phyloP scores from a whole-genome alignment of 2,329 filamentous ascomycete genomes.

The Penicillium sp. region DNA sequence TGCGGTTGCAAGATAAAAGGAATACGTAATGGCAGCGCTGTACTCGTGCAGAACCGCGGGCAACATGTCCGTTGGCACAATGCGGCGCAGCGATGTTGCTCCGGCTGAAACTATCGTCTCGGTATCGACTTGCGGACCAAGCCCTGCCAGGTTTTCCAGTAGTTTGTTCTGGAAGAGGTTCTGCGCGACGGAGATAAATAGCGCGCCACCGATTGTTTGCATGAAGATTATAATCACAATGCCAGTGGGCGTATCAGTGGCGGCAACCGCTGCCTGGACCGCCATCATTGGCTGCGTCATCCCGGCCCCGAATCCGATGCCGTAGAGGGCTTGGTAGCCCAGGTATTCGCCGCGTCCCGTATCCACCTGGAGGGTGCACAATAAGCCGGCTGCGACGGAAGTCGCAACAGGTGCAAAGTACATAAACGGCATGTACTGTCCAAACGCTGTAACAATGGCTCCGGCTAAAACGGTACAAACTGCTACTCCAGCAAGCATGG shows the following conservation, averaged over 20 bases:
- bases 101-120: too few species aligned
- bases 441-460: background rate
- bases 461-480: slow-evolving; percentile 1
- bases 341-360: background rate
- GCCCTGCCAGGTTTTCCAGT: too few species aligned
- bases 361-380: slow-evolving; percentile 9
- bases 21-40: too few species aligned
- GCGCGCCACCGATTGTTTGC: slow-evolving; percentile 1
- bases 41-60: too few species aligned
- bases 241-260: background rate
- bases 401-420: background rate
- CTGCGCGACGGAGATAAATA: background rate
- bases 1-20: too few species aligned
- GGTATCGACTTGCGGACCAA: too few species aligned
- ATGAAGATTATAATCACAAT: background rate
- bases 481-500: background rate
- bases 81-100: too few species aligned
- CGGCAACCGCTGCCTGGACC: background rate
- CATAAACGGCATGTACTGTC: slow-evolving; percentile 17
- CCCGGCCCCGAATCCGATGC: background rate
- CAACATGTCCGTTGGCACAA: too few species aligned
- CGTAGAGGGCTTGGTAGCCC: slow-evolving; percentile 17
- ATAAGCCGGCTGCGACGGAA: slow-evolving; percentile 8
- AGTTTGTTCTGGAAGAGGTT: too few species aligned
- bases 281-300: slow-evolving; percentile 1